Base-by-base conservation (phyloP, 2,329 filamentous ascomycete genomes). In the Sporothrix mexicana region DNA sequence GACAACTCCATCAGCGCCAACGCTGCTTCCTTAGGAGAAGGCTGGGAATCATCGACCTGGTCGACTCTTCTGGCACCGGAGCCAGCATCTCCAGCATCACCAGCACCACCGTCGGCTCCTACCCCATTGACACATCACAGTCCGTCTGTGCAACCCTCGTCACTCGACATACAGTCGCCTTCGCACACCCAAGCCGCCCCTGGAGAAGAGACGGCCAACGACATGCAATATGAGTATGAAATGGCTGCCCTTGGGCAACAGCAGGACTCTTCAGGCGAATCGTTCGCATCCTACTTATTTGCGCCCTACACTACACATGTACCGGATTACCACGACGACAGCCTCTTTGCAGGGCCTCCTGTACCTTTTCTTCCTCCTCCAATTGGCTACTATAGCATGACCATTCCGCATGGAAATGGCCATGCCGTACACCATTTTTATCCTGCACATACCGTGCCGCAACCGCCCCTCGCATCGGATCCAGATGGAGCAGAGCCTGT, bases 371-470 rank as follows among this genome's bases (percentile, higher is more conserved):
- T 66, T 25, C 61, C 61, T 20, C 20, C 25, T 25, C 41, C 61
- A 12, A 66, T 7, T 36, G 30, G 61, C 41, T 66, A 66, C 43
- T 47, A 66, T 13, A 45, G 47, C 61, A 43, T 66, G 12, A 66
- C 61, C 6, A 43, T 66, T 7, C 61, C 61, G 12, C 47, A 66
- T 9, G 61, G 61, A 23, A 66, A 66, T 25, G 41, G 41, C 4
- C 47, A 66, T 66, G 61, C 61, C 9, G 61, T 47, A 2, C 61
- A 47, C 36, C 41, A 66, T 25, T 36, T 36, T 7, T 36, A 43
- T 13, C 20, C 12, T n/a, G 10, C 61, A 66, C 41, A 45, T 25
- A 5, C 20, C 51, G 51, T 10, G 20, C 51, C 51, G 51, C 20
- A 55, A 9, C n/a, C n/a, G 10, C n/a, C 51, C 23, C n/a, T 23